Base-by-base conservation (phyloP, 352 stramenopile genomes). In the Phytophthora capsici region DNA sequence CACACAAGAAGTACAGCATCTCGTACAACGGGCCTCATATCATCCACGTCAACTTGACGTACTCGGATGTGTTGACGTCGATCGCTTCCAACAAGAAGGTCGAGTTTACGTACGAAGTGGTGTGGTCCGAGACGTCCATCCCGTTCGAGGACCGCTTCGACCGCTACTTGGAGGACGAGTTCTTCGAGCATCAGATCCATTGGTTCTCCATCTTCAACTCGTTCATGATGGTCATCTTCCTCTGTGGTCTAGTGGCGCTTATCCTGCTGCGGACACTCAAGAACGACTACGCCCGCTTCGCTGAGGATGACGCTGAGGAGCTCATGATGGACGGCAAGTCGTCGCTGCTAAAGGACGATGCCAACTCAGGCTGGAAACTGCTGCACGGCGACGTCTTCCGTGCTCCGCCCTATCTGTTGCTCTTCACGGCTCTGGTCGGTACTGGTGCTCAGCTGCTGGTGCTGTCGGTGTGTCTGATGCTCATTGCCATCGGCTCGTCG, bases 141-240 rank as follows among this genome's bases (percentile, higher is more conserved):
- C 54, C 86, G 4, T 99, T 99, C 67, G 91, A 98, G 38, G 84
- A 97, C 22, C 88, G 98, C 22, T 99, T 99, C 69, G 90, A 99
- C 75, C 86, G 95, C 20, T 99, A 99, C 69, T 79, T 99, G 40
- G 97, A 99, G 77, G 96, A 99, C 73, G 91, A 97, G 69, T 99
- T 99, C 66, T 99, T 99, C 73, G 98, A 99, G 83, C 98, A 99
- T 78, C 95, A 99, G 61, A 99, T 99, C 71, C 95, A 98, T 69
- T 98, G 95, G 95, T 98, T 98, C 64, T 98, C 89, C 51, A 98
- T 98, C 56, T 98, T 98, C 75, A 98, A 98, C 75, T 97, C 91
- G 67, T 98, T 98, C 71, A 98, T 98, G 95, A 98, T 98, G 91
- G 95, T 99, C 25, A 96, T 99, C 44, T 98, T 99, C 67, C 68